Evolutionary conservation across 2,329 filamentous ascomycete species (phyloP).

Genomic region (Xylariales sp.): DNA sequence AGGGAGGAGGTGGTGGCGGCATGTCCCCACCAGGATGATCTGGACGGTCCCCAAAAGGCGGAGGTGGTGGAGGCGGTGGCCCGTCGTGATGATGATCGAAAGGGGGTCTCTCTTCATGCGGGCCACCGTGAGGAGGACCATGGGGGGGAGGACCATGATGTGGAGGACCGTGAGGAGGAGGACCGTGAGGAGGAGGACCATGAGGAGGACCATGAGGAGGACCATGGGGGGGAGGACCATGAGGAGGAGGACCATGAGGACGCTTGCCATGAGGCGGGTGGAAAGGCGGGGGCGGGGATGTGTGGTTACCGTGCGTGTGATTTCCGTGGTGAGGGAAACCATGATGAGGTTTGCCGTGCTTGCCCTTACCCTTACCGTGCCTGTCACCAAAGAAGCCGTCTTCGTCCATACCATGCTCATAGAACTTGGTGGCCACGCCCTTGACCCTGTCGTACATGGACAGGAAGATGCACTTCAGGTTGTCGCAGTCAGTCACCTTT

Average conservation of each 20-base stretch:
- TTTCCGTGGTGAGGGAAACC: conserved; percentile 18
- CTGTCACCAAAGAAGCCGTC: conserved; percentile 16
- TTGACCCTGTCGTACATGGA: conserved; percentile 34
- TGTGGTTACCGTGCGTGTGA: conserved; percentile 23
- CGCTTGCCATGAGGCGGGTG: conserved; percentile 11
- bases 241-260: conserved; percentile 20
- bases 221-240: conserved; percentile 13
- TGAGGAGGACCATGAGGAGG: conserved; percentile 19
- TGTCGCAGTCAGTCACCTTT: conserved; percentile 31
- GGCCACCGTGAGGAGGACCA: conserved; percentile 6
- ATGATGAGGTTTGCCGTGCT: conserved; percentile 13
- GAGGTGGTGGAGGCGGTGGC: conserved; percentile 11
- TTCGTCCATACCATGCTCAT: conserved; percentile 13
- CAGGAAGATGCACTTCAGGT: conserved; percentile 38
- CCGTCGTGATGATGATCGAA: not conserved
- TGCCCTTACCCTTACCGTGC: conserved; percentile 5
- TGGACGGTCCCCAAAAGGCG: too few relatives aligned
- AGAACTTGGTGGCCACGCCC: conserved; percentile 29
- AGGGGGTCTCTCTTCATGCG: conserved; percentile 4
- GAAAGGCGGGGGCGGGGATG: conserved; percentile 17
- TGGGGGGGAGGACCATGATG: conserved; percentile 4
- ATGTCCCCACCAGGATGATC: too few relatives aligned
- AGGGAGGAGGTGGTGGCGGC: too few relatives aligned
- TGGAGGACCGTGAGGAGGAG: not conserved
- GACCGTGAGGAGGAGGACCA: conserved; percentile 11